A percentile compares a stretch with the other conserved stretches of the same genome.
Conservation (phyloP, 2,329 filamentous ascomycete genomes). For the Didymellaceae sp. region DNA sequence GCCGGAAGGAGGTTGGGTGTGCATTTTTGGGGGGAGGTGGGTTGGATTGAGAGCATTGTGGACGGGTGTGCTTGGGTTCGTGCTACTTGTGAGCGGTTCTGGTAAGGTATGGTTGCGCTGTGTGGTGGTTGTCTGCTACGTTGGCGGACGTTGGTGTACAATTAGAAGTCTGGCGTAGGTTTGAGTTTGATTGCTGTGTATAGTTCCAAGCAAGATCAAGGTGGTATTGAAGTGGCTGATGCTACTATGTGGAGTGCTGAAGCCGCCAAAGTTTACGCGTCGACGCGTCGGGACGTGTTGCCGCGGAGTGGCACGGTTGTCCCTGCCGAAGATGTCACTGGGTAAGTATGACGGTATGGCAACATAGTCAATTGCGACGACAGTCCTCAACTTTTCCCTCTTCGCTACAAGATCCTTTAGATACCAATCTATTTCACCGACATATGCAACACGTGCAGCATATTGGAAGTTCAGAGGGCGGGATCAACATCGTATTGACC, state of each 20-base stretch:
- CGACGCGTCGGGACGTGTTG: conserved; percentile 20
- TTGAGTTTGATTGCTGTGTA: too few relatives aligned
- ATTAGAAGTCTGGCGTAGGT: too few relatives aligned
- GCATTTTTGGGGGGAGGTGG: conserved; percentile 48
- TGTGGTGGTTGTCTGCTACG: too few relatives aligned
- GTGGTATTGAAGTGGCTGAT: neutral
- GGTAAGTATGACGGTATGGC: conserved; percentile 9
- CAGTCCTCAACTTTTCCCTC: neutral
- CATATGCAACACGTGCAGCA: too few relatives aligned
- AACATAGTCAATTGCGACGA: neutral
- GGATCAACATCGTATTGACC: too few relatives aligned
- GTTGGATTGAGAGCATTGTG: conserved; percentile 55
- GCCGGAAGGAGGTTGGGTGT: conserved; percentile 80
- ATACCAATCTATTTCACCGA: too few relatives aligned
- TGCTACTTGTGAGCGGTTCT: too few relatives aligned
- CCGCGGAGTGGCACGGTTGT: conserved; percentile 11
- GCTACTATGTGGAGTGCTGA: neutral
- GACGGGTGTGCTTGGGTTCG: neutral
- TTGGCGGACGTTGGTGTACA: too few relatives aligned
- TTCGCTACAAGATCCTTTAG: too few relatives aligned
- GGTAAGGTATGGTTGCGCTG: too few relatives aligned
- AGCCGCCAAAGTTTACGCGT: conserved; percentile 11
- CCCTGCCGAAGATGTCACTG: neutral
- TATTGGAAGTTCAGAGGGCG: too few relatives aligned
- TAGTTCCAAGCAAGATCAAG: too few relatives aligned